A percentile compares a stretch with the other conserved stretches of the same genome.
Evolutionary conservation across 495 filamentous ascomycete genomes (phyloP).

Genomic region (Letharia lupina): DNA sequence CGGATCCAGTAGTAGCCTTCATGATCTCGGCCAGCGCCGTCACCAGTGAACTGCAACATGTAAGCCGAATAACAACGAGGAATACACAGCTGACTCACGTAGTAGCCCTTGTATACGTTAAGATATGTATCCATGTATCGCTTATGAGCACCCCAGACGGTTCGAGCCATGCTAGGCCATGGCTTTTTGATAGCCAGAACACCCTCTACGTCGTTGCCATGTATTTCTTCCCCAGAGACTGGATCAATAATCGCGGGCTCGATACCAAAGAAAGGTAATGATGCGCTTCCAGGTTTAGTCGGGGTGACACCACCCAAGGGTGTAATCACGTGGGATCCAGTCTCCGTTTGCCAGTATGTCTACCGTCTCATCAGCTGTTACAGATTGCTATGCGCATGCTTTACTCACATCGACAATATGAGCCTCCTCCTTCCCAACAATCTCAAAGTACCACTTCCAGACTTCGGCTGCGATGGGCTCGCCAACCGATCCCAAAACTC

Average conservation of each 20-base stretch:
- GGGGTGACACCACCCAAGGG: slow-evolving; percentile 49
- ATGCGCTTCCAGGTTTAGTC: slow-evolving; percentile 50
- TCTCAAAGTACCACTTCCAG: slow-evolving; percentile 99
- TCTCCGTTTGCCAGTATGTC: slow-evolving; percentile 99
- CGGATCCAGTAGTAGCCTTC: slow-evolving; percentile 99
- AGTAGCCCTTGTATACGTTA: slow-evolving; percentile 96
- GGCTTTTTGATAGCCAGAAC: slow-evolving; percentile 96
- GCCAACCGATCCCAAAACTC: slow-evolving; percentile 91
- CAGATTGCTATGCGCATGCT: background rate
- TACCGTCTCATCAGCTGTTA: slow-evolving; percentile 32
- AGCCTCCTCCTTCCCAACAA: slow-evolving; percentile 86
- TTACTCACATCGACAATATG: slow-evolving; percentile 84
- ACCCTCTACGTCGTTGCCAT: slow-evolving; percentile 96
- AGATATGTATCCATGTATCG: slow-evolving; percentile 98
- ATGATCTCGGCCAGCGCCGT: slow-evolving; percentile 93
- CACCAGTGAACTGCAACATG: slow-evolving; percentile 79
- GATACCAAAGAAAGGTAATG: slow-evolving; percentile 84
- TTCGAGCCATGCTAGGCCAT: slow-evolving; percentile 98
- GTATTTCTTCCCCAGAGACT: slow-evolving; percentile 85
- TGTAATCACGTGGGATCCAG: slow-evolving; percentile 80
- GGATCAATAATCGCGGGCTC: slow-evolving; percentile 98
- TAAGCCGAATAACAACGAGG: slow-evolving; percentile 5
- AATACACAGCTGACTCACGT: slow-evolving; percentile 51
- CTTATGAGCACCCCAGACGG: slow-evolving; percentile 96
- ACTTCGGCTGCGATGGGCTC: slow-evolving; percentile 98